Base-by-base conservation (phyloP, 176 grass and related monocot species). In the Neostapfia colusana region DNA sequence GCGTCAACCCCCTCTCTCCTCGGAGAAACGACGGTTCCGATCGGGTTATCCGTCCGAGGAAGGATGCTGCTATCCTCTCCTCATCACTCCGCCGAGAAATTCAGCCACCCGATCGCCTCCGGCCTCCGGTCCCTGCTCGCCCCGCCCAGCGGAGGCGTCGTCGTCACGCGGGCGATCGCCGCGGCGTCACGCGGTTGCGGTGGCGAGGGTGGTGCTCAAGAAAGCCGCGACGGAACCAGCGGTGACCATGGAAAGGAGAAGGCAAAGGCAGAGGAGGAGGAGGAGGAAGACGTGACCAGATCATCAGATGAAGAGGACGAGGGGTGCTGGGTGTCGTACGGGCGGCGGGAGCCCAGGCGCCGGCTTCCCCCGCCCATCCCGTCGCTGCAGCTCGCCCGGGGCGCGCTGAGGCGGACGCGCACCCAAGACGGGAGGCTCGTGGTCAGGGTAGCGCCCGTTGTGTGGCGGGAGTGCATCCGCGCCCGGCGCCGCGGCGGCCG, bases 291-390 rank as follows among this genome's bases (percentile, higher is more conserved):
- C 5, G 7, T 26, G 63, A 7, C 20, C 17, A 7, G 0, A 50
- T 3, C 48, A 51, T 28, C 38, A 13, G 82, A 76, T 1, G 78
- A 66, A 10, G 8, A 66, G 5, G 81, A 79, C 0, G 81, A 79
- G 0, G 65, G 60, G 4, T 81, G 61, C 42, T 81, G 79, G 86
- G 54, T 85, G 61, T 61, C 82, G 51, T 76, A 84, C 59, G 84
- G 86, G 21, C 60, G 56, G 1, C 44, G 35, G 16, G n/a, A 49
- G 1, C n/a, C 9, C 7, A 17, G 64, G 18, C 75, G 68, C 17
- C 74, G 85, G 2, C 81, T 96, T 18, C 92, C 89, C 4, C 86
- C 81, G 15, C 86, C 86, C n/a, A 76, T 92, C 45, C 88, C 83
- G 17, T 77, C 82, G 67, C n/a, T n/a, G n/a, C 86, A 89, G 34